Evolutionary conservation across 371 early-diverging fungal genomes (phyloP), one percentile per base, ranked within the genome.

Genomic region (Chytridium lagenaria): DNA sequence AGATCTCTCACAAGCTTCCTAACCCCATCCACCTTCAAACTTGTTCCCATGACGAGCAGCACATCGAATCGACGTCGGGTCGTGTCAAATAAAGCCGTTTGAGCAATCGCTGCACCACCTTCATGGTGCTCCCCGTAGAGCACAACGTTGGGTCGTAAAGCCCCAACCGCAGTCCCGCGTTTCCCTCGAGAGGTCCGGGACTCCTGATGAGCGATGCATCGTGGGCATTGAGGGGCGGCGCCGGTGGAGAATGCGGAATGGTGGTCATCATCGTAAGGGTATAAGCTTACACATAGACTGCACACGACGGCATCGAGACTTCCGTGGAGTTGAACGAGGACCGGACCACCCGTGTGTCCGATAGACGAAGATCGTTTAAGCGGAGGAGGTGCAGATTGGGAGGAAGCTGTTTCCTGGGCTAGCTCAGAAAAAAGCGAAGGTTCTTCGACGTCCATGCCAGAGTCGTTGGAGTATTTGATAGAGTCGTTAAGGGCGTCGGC

Each of bases 41-140:
- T 94, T 19, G 99, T 99, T 31, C 99, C 99, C 89, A 99, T 95
- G 30, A 99, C 95, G 68, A 99, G 84, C 70, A 99, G 80, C 19
- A 99, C 80, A 80, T 97, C 95, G 2, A 97, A 95, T 15, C 85
- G 84, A 72, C 83, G 89, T 44, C 87, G 83, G n/a, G n/a, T n/a
- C 57, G 92, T 75, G 80, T 96, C 96, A 50, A 71, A 81, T 37
- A 80, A 64, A 36, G 90, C 90, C 63, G 89, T 68, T 59, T 88
- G 77, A 44, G 94, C 93, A 84, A 98, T 95, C 39, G 86, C 78
- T 91, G 50, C 57, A 65, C 87, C 94, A 57, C 93, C 81, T 0
- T 97, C 91, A 81, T 99, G 98, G 59, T 90, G 91, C 82, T 99
- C 99, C 75, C 97, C 93, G 83, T 99, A 99, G 1, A 99, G 88